Evolutionary conservation across 306 rosid genomes (phyloP).

Genomic region (Dryas drummondii): DNA sequence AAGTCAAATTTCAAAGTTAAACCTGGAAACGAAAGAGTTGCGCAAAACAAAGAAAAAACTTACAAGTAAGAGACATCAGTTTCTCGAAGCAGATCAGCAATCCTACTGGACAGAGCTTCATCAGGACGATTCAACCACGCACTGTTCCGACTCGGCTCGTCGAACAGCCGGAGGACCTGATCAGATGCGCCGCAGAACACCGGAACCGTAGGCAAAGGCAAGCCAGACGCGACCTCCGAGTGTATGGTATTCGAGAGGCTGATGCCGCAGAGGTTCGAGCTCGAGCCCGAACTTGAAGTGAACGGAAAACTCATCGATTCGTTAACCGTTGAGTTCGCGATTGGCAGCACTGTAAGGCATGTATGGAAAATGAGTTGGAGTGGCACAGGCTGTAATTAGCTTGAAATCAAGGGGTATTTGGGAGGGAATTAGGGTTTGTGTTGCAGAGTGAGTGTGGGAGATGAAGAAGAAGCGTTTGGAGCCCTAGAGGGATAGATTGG

Average conservation of each 20-base stretch:
- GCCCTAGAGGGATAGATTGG: slow-evolving; percentile 57
- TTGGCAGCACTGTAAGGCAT: slow-evolving; percentile 42
- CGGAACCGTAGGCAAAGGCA: slow-evolving; percentile 91
- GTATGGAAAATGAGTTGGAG: slow-evolving; percentile 32
- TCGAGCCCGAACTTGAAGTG: slow-evolving; percentile 37
- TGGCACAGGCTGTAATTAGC: slow-evolving; percentile 32
- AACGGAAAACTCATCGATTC: slow-evolving; percentile 59
- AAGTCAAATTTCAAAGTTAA: slow-evolving; percentile 21
- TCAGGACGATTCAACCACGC: slow-evolving; percentile 45
- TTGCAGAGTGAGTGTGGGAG: slow-evolving; percentile 9
- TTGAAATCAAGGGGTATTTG: slow-evolving; percentile 34
- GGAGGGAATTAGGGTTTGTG: slow-evolving; percentile 45
- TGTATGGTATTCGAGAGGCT: slow-evolving; percentile 70
- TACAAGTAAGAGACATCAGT: slow-evolving; percentile 92
- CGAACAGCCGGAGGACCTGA: slow-evolving; percentile 63
- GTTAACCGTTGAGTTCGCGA: slow-evolving; percentile 41
- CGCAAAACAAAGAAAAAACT: slow-evolving; percentile 26
- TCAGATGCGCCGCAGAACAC: slow-evolving; percentile 83
- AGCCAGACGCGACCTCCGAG: slow-evolving; percentile 87
- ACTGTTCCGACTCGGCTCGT: slow-evolving; percentile 38
- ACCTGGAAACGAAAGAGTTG: slow-evolving; percentile 2
- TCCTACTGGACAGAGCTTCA: slow-evolving; percentile 61
- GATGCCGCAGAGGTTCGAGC: slow-evolving; percentile 55
- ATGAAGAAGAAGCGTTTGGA: slow-evolving; percentile 19
- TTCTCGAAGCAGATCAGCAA: slow-evolving; percentile 78